Evolutionary conservation across 2,329 filamentous ascomycete species (phyloP).

Genomic region (Cryoendolithus antarcticus): DNA sequence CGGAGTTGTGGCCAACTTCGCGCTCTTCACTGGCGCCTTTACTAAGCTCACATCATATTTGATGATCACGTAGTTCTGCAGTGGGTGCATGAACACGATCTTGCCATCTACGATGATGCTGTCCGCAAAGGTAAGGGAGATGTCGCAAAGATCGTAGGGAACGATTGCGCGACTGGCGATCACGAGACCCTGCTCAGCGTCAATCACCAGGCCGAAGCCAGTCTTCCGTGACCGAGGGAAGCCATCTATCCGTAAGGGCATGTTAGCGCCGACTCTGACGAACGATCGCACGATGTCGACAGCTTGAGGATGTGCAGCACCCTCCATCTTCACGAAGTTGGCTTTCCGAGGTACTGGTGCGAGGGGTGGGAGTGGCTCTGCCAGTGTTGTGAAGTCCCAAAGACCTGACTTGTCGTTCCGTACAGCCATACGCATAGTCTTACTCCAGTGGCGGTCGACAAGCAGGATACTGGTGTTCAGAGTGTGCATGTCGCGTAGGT

Average conservation of each 20-base stretch:
- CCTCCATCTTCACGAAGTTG: constrained; percentile 83
- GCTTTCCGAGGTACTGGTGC: constrained; percentile 63
- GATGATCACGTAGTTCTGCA: constrained; percentile 93
- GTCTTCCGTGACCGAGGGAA: constrained; percentile 90
- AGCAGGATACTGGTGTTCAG: constrained; percentile 86
- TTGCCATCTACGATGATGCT: constrained; percentile 90
- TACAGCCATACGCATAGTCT: constrained; percentile 84
- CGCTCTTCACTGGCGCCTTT: constrained; percentile 81
- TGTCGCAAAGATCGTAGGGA: constrained; percentile 92
- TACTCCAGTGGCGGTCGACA: constrained; percentile 89
- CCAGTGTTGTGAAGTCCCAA: constrained; percentile 88
- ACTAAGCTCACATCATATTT: constrained; percentile 90
- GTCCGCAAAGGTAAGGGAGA: constrained; percentile 90
- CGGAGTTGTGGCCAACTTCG: constrained; percentile 64
- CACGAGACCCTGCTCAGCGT: constrained; percentile 89
- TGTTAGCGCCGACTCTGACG: constrained; percentile 79
- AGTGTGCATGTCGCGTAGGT: constrained; percentile 87
- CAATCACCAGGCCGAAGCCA: constrained; percentile 93
- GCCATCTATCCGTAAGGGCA: constrained; percentile 95
- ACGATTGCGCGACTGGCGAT: constrained; percentile 89
- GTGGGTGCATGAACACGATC: constrained; percentile 86
- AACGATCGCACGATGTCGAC: constrained; percentile 90
- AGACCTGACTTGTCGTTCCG: constrained; percentile 81
- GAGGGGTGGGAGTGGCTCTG: constrained; percentile 64
- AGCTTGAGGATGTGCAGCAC: constrained; percentile 78